A percentile compares a stretch with the other conserved stretches of the same genome.
Conservation (phyloP, 2,329 filamentous ascomycete genomes). For the Exophiala mesophila region DNA sequence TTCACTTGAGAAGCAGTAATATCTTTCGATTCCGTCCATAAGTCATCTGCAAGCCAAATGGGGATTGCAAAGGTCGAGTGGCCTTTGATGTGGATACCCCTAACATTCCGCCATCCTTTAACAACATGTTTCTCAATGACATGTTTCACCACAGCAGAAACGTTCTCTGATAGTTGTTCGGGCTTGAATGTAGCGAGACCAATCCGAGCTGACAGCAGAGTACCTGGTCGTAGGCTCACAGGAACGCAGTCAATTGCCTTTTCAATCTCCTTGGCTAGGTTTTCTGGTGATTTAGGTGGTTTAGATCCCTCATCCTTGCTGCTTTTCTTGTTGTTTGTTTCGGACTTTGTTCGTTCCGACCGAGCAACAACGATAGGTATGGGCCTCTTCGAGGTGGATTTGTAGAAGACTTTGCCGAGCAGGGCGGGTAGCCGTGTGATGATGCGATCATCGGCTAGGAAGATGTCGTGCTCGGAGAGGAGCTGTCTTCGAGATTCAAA, state of each 20-base stretch:
- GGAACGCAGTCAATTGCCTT: slow-evolving; percentile 71
- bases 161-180: slow-evolving; percentile 74
- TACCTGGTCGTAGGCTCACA: slow-evolving; percentile 71
- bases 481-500: slow-evolving; percentile 86
- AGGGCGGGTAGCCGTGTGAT: slow-evolving; percentile 65
- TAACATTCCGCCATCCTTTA: slow-evolving; percentile 82
- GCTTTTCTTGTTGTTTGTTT: slow-evolving; percentile 44
- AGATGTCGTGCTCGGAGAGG: slow-evolving; percentile 80
- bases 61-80: slow-evolving; percentile 82
- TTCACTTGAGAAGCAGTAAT: slow-evolving; percentile 54
- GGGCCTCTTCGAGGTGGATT: slow-evolving; percentile 74
- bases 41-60: slow-evolving; percentile 88
- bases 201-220: slow-evolving; percentile 74
- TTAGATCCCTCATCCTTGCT: slow-evolving; percentile 41
- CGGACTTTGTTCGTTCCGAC: slow-evolving; percentile 57
- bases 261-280: slow-evolving; percentile 75
- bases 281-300: slow-evolving; percentile 53
- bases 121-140: slow-evolving; percentile 76
- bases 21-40: slow-evolving; percentile 76
- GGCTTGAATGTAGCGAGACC: slow-evolving; percentile 70
- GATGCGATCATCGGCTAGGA: slow-evolving; percentile 87
- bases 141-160: slow-evolving; percentile 63
- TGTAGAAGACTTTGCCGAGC: slow-evolving; percentile 91
- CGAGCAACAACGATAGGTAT: slow-evolving; percentile 72
- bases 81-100: slow-evolving; percentile 83